A percentile compares a stretch with the other conserved stretches of the same genome.
Evolutionary conservation across 306 rosid species (phyloP).

Genomic region (Cyamopsis tetragonoloba): DNA sequence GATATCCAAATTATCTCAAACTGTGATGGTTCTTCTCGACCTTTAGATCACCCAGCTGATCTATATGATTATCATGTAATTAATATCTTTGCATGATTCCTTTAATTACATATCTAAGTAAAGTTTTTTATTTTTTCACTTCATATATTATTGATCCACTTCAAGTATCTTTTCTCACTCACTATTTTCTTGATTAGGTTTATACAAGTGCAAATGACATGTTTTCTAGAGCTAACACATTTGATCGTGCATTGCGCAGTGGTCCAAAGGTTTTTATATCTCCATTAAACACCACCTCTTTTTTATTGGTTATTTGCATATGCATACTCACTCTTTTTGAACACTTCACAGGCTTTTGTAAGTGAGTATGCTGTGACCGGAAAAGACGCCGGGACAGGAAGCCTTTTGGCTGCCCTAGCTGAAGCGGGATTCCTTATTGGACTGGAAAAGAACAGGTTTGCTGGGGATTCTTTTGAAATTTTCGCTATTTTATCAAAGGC

Average conservation of each 20-base stretch:
- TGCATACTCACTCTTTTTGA: slow-evolving; percentile 12
- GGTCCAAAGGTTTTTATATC: slow-evolving; percentile 41
- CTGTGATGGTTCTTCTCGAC: slow-evolving; percentile 69
- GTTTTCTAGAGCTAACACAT: slow-evolving; percentile 55
- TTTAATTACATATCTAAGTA: neutral
- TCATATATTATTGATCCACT: neutral
- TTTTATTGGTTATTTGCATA: neutral
- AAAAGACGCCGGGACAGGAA: slow-evolving; percentile 80
- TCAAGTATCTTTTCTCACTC: slow-evolving; percentile 16
- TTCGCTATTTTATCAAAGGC: neutral
- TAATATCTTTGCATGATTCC: slow-evolving; percentile 35
- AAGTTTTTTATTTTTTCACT: neutral
- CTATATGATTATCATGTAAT: slow-evolving; percentile 88
- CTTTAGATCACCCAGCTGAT: slow-evolving; percentile 87
- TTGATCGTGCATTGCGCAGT: slow-evolving; percentile 49
- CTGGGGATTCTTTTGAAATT: neutral
- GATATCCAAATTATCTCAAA: slow-evolving; percentile 84
- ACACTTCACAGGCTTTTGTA: slow-evolving; percentile 72
- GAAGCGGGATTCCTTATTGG: slow-evolving; percentile 95
- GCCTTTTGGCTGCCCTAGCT: slow-evolving; percentile 72
- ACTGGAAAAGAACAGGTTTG: slow-evolving; percentile 82
- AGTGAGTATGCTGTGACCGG: slow-evolving; percentile 91
- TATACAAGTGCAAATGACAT: slow-evolving; percentile 67
- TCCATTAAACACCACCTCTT: neutral
- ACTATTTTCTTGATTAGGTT: slow-evolving; percentile 40